Percentiles rank a stretch among this genome's conserved stretches.
These are phyloP conservation scores for Aspergillus ochraceus DNA, from an alignment of 2,329 filamentous ascomycete genomes.

Conservation along the genomic window DNA sequence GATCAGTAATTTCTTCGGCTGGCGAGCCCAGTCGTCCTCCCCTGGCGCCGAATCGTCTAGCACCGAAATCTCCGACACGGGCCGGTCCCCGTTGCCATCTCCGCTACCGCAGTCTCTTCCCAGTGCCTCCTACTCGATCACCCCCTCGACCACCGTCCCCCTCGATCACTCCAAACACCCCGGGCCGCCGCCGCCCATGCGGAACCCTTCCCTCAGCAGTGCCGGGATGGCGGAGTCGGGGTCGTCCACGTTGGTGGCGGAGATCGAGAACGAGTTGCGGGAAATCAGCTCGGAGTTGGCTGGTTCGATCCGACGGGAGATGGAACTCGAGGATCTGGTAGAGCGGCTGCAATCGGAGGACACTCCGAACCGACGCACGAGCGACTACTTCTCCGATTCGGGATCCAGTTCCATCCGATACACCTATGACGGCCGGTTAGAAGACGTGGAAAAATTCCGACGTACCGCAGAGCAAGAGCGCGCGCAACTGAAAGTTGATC, in stretches of 20 bases:
- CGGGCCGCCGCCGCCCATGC: slow-evolving; percentile 27
- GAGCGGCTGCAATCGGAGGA: slow-evolving; percentile 81
- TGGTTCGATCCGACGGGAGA: slow-evolving; percentile 87
- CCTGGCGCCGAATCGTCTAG: slow-evolving; percentile 60
- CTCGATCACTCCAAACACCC: slow-evolving; percentile 53
- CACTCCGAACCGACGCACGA: slow-evolving; percentile 70
- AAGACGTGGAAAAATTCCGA: slow-evolving; percentile 80
- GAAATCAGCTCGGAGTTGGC: slow-evolving; percentile 93
- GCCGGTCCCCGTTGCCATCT: slow-evolving; percentile 59
- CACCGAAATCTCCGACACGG: slow-evolving; percentile 63
- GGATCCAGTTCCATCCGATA: slow-evolving; percentile 82
- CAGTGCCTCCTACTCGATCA: slow-evolving; percentile 32
- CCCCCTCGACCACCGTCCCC: slow-evolving; percentile 43
- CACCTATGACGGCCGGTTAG: slow-evolving; percentile 61
- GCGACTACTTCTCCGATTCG: slow-evolving; percentile 97
- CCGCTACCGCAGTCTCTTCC: slow-evolving; percentile 46
- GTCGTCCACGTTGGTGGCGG: slow-evolving; percentile 66
- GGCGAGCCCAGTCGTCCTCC: slow-evolving; percentile 57
- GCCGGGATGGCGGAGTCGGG: slow-evolving; percentile 43
- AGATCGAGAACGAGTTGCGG: slow-evolving; percentile 91
- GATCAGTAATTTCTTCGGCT: slow-evolving; percentile 67
- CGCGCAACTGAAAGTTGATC: slow-evolving; percentile 78
- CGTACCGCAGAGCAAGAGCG: slow-evolving; percentile 87
- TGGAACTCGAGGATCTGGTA: slow-evolving; percentile 93
- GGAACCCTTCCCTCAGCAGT: slow-evolving; percentile 46